Conservation (phyloP, 352 stramenopile species). For the Globisporangium mamillatum region DNA sequence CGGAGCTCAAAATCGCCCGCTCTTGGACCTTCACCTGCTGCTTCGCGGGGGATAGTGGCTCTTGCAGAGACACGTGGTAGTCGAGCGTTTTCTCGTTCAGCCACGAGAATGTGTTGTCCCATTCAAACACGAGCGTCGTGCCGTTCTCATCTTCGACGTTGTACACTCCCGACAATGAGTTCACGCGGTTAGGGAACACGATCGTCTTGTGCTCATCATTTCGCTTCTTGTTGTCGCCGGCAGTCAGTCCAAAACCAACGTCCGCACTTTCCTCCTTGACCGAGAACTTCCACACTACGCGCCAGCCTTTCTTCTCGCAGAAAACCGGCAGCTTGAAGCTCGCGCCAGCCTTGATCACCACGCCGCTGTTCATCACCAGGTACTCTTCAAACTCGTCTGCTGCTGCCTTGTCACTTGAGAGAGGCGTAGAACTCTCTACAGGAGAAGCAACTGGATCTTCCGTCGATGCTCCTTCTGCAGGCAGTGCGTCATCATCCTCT, state of each 20-base stretch:
- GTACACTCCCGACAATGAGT: slow-evolving; percentile 49
- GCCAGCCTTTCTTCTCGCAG: slow-evolving; percentile 53
- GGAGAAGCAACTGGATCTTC: not conserved
- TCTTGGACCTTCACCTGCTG: slow-evolving; percentile 34
- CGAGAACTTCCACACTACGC: slow-evolving; percentile 80
- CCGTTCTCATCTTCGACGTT: slow-evolving; percentile 32
- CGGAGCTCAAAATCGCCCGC: slow-evolving; percentile 22
- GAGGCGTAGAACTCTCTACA: not conserved
- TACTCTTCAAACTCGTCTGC: slow-evolving; percentile 54
- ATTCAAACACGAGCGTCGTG: slow-evolving; percentile 61
- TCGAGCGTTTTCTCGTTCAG: slow-evolving; percentile 83
- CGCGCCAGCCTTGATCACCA: slow-evolving; percentile 75
- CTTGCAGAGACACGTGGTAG: slow-evolving; percentile 76
- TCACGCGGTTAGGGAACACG: slow-evolving; percentile 48
- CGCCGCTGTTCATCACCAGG: slow-evolving; percentile 69
- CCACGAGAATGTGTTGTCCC: slow-evolving; percentile 86
- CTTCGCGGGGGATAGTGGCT: slow-evolving; percentile 43
- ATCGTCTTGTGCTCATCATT: slow-evolving; percentile 18
- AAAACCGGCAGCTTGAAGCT: slow-evolving; percentile 71
- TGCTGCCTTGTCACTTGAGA: not conserved
- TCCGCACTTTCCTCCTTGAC: slow-evolving; percentile 70
- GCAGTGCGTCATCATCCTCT: not conserved
- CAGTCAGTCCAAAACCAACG: slow-evolving; percentile 47
- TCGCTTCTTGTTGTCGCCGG: not conserved
- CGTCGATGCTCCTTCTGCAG: slow-evolving; percentile 9